These are phyloP conservation scores for Pythium vanterpoolii DNA, from an alignment of 352 stramenopile species.

Conservation along the genomic window DNA sequence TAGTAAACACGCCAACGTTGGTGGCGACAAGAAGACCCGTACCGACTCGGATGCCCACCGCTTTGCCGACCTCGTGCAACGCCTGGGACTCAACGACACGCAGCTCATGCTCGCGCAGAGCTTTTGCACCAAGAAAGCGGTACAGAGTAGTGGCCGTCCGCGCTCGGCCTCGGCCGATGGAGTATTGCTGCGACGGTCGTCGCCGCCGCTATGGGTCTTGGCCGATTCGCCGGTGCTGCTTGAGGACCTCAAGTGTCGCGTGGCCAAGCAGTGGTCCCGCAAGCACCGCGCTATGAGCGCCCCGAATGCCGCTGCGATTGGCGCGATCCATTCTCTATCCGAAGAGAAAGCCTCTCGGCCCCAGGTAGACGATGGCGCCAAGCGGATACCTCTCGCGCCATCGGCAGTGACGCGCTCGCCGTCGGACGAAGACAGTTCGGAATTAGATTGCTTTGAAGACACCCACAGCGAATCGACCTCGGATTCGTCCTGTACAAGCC, in stretches of 20 bases:
- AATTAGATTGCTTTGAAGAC: conserved; percentile 57
- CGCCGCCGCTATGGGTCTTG: conserved; percentile 25
- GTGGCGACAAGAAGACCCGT: conserved; percentile 17
- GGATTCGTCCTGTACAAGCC: conserved; percentile 71
- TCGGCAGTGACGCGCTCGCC: neutral
- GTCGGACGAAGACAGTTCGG: conserved; percentile 49
- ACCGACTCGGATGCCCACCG: conserved; percentile 21
- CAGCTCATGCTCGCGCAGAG: conserved; percentile 24
- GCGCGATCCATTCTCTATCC: neutral
- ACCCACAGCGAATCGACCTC: conserved; percentile 73
- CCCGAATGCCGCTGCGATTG: conserved; percentile 8
- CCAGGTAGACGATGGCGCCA: neutral
- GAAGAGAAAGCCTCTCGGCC: neutral
- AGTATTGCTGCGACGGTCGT: conserved; percentile 24
- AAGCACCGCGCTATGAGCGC: conserved; percentile 29
- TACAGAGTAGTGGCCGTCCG: conserved; percentile 8
- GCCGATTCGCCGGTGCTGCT: conserved; percentile 10
- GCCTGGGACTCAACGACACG: conserved; percentile 27
- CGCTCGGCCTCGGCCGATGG: conserved; percentile 31
- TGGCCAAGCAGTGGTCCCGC: neutral
- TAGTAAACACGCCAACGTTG: neutral
- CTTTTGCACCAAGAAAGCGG: conserved; percentile 14
- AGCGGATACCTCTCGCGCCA: conserved; percentile 5
- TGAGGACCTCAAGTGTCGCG: conserved; percentile 5
- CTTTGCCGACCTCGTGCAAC: conserved; percentile 25